Percentiles rank a stretch among this genome's conserved stretches.
phyloP scores from a whole-genome alignment of 164 flowering plant genomes.

The Kalanchoe fedtschenkoi region DNA sequence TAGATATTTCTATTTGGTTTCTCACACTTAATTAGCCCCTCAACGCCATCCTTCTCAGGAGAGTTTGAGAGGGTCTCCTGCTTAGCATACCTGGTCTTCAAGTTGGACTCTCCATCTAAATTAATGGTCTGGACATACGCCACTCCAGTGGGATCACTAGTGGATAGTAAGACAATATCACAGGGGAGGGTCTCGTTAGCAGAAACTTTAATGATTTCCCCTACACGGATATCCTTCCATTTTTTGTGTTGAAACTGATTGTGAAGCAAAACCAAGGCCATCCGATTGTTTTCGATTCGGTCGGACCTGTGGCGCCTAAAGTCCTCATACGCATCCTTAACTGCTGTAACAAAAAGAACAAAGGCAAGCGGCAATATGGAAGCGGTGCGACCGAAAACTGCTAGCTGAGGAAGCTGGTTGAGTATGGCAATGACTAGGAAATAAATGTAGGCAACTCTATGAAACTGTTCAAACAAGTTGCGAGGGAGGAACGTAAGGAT shows the following conservation, averaged over 20 bases:
- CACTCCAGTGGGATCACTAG: constrained; percentile 91
- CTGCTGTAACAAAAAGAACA: constrained; percentile 71
- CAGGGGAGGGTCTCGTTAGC: constrained; percentile 78
- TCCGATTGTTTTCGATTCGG: constrained; percentile 69
- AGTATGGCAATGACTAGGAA: constrained; percentile 82
- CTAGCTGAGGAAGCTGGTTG: constrained; percentile 93
- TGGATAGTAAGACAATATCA: constrained; percentile 81
- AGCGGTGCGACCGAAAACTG: constrained; percentile 80
- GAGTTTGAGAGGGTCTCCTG: constrained; percentile 69
- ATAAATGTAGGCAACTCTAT: constrained; percentile 85
- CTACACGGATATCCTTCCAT: constrained; percentile 83
- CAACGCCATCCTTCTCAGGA: constrained; percentile 43
- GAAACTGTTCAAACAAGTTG: constrained; percentile 91
- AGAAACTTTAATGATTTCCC: constrained; percentile 62
- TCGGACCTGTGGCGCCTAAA: constrained; percentile 78
- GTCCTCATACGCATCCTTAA: constrained; percentile 95
- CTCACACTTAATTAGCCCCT: constrained; percentile 79
- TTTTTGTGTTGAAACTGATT: constrained; percentile 46
- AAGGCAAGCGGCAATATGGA: constrained; percentile 81
- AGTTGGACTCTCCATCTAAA: constrained; percentile 92
- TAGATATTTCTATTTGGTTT: constrained; percentile 90
- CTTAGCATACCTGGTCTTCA: constrained; percentile 94
- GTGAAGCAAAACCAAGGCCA: constrained; percentile 42
- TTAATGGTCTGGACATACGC: constrained; percentile 93
- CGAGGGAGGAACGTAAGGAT: constrained; percentile 71